These are phyloP conservation scores for Rhynchosporium graminicola DNA, from an alignment of 2,329 filamentous ascomycete genomes.

Conservation along the genomic window DNA sequence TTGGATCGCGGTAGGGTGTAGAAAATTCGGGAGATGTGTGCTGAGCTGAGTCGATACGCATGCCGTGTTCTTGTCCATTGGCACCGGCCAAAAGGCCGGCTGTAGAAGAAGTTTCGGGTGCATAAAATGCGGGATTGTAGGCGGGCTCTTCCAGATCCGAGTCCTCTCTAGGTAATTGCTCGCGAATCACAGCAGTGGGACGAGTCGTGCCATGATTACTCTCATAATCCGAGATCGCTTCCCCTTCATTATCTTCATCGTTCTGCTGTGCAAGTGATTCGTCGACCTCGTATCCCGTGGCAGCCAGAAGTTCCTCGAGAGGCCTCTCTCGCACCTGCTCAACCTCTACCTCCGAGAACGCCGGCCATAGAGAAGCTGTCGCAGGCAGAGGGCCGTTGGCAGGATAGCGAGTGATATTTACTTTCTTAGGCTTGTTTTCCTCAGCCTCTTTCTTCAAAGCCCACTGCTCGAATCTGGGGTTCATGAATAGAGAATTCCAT, in stretches of 20 bases:
- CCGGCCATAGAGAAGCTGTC: constrained; percentile 24
- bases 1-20: constrained; percentile 51
- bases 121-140: background rate
- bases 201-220: background rate
- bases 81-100: constrained; percentile 22
- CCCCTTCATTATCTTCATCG: constrained; percentile 1
- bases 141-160: constrained; percentile 8
- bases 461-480: constrained; percentile 44
- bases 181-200: background rate
- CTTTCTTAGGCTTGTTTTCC: constrained; percentile 15
- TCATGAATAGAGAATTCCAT: constrained; percentile 52
- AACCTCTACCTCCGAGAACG: constrained; percentile 34
- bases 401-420: background rate
- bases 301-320: constrained; percentile 35
- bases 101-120: constrained; percentile 12
- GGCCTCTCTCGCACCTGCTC: constrained; percentile 36
- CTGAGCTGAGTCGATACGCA: constrained; percentile 19
- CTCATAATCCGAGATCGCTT: constrained; percentile 29
- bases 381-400: background rate
- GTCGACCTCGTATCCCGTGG: constrained; percentile 35
- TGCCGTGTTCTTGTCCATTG: constrained; percentile 18
- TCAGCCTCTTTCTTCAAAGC: constrained; percentile 30
- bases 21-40: constrained; percentile 23
- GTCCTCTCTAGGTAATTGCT: background rate
- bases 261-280: constrained; percentile 10